A percentile compares a stretch with the other conserved stretches of the same genome.
phyloP scores from a whole-genome alignment of 2,329 filamentous ascomycete species.

The Aspergillus puulaauensis region DNA sequence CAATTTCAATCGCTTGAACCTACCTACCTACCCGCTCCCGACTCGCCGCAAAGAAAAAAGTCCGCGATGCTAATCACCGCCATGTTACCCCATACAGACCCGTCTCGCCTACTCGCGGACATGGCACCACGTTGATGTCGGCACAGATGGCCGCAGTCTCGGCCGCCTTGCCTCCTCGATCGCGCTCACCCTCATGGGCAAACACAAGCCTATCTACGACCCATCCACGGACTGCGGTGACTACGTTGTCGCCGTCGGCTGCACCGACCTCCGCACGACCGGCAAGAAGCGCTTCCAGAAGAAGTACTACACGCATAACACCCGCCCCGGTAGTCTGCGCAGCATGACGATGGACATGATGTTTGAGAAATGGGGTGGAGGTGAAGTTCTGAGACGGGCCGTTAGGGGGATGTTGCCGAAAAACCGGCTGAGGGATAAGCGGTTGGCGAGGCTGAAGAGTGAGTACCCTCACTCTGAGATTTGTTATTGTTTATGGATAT shows the following conservation, averaged over 20 bases:
- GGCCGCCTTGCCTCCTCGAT: constrained; percentile 87
- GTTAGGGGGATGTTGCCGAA: constrained; percentile 98
- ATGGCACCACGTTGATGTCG: constrained; percentile 87
- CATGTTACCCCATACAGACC: constrained; percentile 58
- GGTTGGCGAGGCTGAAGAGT: constrained; percentile 83
- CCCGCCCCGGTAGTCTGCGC: constrained; percentile 81
- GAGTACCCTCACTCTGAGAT: constrained; percentile 24
- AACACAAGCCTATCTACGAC: constrained; percentile 98
- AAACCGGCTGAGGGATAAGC: constrained; percentile 85
- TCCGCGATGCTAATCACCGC: neutral
- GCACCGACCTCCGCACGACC: constrained; percentile 80
- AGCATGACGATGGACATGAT: constrained; percentile 91
- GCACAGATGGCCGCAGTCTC: constrained; percentile 71
- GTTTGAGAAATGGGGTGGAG: constrained; percentile 90
- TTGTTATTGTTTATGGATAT: neutral
- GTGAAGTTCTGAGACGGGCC: constrained; percentile 85
- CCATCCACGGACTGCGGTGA: constrained; percentile 98
- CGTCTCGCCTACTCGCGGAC: constrained; percentile 92
- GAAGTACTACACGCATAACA: constrained; percentile 93
- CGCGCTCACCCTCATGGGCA: constrained; percentile 88
- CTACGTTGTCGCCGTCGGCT: constrained; percentile 94
- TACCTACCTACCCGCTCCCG: neutral
- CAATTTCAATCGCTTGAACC: neutral
- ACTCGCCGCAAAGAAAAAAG: constrained; percentile 1
- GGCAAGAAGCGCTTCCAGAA: constrained; percentile 93